Evolutionary conservation across 1,139 yeast species (phyloP), one percentile per base, ranked within the genome.

Genomic region (Arxiozyma telluris): DNA sequence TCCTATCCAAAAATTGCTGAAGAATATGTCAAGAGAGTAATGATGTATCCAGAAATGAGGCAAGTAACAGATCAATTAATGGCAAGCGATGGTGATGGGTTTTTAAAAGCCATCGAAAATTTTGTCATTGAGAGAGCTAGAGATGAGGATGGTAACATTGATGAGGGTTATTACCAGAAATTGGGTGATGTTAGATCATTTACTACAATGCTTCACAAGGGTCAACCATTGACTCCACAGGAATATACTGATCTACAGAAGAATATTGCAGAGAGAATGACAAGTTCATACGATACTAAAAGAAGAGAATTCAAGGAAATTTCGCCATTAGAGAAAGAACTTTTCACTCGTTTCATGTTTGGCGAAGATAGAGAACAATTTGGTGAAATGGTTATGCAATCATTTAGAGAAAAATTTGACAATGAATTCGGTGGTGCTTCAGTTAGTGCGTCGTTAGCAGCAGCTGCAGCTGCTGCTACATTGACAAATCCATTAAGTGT

Each of bases 1-100:
- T 64, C 70, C 1, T 69, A 67, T 50, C 69, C 69, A 25, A 65
- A 64, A 42, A 61, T 68, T 42, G 70, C 71, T 2, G 59, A 66
- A 50, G 70, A 67, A 52, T 67, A 65, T 51, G 69, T 67, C 1
- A 60, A 62, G 34, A 62, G 64, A 53, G 59, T 67, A 59, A 58
- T 65, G 61, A 57, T 57, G 60, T 67, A 65, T 52, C 71, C 71
- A 18, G 66, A 64, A 47, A 66, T 68, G 65, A 58, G 64, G 48
- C 62, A 64, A 17, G 48, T 68, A 18, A 67, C 71, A 4, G 68
- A 66, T 54, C 68, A 66, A 52, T 49, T 68, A 49, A 66, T 66
- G 65, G 57, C 59, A 49, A 63, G 50, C 34, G 63, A 63, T 39
- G 67, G 68, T 15, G 64, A 62, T 44, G 65, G 61, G 3, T 65